These are phyloP conservation scores for Zygoascus ofunaensis DNA, from an alignment of 805 yeast species.

Conservation along the genomic window DNA sequence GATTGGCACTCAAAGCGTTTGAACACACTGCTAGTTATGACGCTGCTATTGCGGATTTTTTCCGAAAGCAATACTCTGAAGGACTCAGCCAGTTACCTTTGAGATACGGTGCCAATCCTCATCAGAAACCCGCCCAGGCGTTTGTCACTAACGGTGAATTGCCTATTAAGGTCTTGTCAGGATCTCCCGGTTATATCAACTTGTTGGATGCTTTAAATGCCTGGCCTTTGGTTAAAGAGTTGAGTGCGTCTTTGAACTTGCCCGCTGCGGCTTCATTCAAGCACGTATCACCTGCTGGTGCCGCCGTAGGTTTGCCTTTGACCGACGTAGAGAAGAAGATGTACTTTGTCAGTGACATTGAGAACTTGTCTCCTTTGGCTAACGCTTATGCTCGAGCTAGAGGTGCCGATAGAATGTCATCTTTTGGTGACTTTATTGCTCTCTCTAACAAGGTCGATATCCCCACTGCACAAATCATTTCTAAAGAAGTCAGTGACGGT, in stretches of 20 bases:
- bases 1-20: slow-evolving; percentile 88
- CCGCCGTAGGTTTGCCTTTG: slow-evolving; percentile 92
- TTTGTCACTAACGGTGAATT: slow-evolving; percentile 76
- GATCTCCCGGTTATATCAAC: slow-evolving; percentile 97
- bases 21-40: slow-evolving; percentile 98
- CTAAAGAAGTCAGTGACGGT: slow-evolving; percentile 97
- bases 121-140: slow-evolving; percentile 98
- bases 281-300: slow-evolving; percentile 99
- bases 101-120: slow-evolving; percentile 98
- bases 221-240: slow-evolving; percentile 97
- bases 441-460: slow-evolving; percentile 91
- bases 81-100: slow-evolving; percentile 81
- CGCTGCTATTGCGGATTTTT: slow-evolving; percentile 89
- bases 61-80: slow-evolving; percentile 94
- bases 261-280: slow-evolving; percentile 99
- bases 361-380: slow-evolving; percentile 92
- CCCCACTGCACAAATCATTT: slow-evolving; percentile 93
- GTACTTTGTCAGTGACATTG: slow-evolving; percentile 91
- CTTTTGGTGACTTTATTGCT: slow-evolving; percentile 98
- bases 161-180: slow-evolving; percentile 88
- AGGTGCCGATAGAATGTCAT: slow-evolving; percentile 99
- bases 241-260: slow-evolving; percentile 83
- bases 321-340: slow-evolving; percentile 86
- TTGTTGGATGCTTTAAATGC: slow-evolving; percentile 93
- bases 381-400: slow-evolving; percentile 98